Base-by-base conservation (phyloP, 2,329 filamentous ascomycete genomes). In the Verticillium klebahnii region DNA sequence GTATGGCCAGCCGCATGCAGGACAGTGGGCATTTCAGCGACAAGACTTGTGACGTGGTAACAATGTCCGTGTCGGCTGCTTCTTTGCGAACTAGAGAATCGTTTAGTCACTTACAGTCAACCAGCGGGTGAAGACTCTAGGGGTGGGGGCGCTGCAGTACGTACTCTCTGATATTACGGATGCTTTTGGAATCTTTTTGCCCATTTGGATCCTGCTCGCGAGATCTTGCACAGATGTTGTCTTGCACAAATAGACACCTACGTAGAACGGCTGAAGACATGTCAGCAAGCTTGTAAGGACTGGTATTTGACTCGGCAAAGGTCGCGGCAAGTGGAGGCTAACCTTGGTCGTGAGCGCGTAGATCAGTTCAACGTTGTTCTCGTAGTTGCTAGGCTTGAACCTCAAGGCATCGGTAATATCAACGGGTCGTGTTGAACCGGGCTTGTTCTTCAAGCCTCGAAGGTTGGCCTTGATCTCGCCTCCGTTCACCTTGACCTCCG, bases 21-120 rank as follows among this genome's bases (percentile, higher is more conserved):
- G 93, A 96, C 36, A 98, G 80, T 0, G 95, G 95, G 70, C 96
- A 97, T 74, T 96, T 97, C 12, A 99, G 79, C 12, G 93, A 97
- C 77, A 99, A 85, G 54, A 95, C 89, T 60, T 89, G 90, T 1
- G 94, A 96, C 2, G 91, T 96, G 1, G 94, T 88, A 61, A 94
- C 89, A 61, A 99, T 92, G 69, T 99, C 95, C 0, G 90, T 84
- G 73, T 98, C 95, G 63, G 91, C 87, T 9, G 92, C 91, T 70
- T 91, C 92, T 66, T 83, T 89, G 67, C 88, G 85, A 79, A 97
- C 92, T 96, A 61, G 3, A 36, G 29, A 8, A 58, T 7, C 7
- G 23, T 5, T 56, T 56, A 56, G 54, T 14, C 19, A 29, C n/a
- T 29, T 23, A 3, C 45, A 25, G 11, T 12, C 59, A 25, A 58